These are phyloP conservation scores for Castanopsis chinensis DNA, from an alignment of 306 rosid genomes.

Conservation along the genomic window DNA sequence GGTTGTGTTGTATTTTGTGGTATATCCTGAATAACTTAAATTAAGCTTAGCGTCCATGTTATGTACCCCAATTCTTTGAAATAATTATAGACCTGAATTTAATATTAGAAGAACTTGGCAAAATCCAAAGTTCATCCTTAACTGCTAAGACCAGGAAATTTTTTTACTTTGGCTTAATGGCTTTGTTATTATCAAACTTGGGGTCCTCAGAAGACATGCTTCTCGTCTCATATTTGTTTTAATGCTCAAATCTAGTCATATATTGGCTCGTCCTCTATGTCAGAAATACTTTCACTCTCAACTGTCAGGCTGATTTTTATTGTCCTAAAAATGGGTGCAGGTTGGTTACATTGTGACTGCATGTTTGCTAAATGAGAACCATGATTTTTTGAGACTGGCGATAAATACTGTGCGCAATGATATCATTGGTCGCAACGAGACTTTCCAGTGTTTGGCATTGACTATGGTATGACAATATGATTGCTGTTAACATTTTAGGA, in stretches of 20 bases:
- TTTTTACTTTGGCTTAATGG: background rate
- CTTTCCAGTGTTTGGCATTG: slow-evolving; percentile 95
- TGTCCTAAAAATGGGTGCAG: slow-evolving; percentile 52
- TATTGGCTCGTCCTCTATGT: slow-evolving; percentile 2
- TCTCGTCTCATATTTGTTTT: background rate
- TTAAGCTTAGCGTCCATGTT: background rate
- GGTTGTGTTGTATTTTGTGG: background rate
- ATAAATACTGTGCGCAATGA: slow-evolving; percentile 98
- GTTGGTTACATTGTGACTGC: slow-evolving; percentile 99
- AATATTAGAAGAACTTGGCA: background rate
- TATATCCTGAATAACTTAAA: background rate
- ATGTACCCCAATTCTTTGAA: background rate
- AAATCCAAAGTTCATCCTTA: background rate
- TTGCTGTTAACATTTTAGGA: slow-evolving; percentile 10
- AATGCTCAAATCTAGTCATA: background rate
- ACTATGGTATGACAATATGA: slow-evolving; percentile 79
- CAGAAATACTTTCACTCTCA: background rate
- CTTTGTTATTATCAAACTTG: background rate
- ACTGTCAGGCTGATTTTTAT: slow-evolving; percentile 24
- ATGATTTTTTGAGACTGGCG: slow-evolving; percentile 98
- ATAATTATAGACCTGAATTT: background rate
- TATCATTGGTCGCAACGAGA: slow-evolving; percentile 97
- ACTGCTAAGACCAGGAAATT: background rate
- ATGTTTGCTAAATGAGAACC: slow-evolving; percentile 96
- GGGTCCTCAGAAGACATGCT: background rate